phyloP scores from a whole-genome alignment of 1,284 basidiomycete species.

The Anthracocystis setariae region DNA sequence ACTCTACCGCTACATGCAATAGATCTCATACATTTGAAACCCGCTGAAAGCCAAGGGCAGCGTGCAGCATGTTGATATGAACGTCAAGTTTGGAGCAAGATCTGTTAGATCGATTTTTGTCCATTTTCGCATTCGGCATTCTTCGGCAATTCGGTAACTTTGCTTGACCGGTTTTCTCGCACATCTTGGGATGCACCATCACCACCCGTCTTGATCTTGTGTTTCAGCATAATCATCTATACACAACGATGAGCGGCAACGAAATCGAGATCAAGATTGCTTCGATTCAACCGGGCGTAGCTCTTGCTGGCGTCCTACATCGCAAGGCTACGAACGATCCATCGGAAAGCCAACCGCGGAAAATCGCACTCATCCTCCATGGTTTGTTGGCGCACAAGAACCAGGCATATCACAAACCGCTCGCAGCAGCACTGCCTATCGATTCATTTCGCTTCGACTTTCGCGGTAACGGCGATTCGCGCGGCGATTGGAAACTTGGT shows the following conservation, averaged over 20 bases:
- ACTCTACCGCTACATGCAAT: neutral
- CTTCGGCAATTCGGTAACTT: constrained; percentile 1
- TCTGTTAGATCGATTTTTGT: too few species aligned
- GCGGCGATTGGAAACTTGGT: constrained; percentile 28
- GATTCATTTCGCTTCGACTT: constrained; percentile 87
- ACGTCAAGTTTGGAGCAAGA: too few species aligned
- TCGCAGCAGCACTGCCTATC: constrained; percentile 75
- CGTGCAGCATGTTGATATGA: too few species aligned
- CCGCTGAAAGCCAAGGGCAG: too few species aligned
- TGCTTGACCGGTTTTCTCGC: neutral
- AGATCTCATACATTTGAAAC: neutral
- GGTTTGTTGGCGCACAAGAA: constrained; percentile 69
- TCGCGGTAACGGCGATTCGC: constrained; percentile 67
- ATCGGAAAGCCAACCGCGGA: neutral
- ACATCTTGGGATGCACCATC: too few species aligned
- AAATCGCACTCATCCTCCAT: constrained; percentile 51
- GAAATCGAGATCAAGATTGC: constrained; percentile 20
- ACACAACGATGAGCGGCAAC: constrained; percentile 13
- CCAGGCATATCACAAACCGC: constrained; percentile 79
- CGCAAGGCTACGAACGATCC: neutral
- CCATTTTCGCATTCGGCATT: too few species aligned
- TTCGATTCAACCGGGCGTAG: constrained; percentile 12
- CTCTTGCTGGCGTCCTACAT: constrained; percentile 24
- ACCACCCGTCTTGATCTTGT: neutral
- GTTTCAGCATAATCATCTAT: neutral